Base-by-base conservation (phyloP, 2,329 filamentous ascomycete genomes). In the Sporothrix euskadiensis region DNA sequence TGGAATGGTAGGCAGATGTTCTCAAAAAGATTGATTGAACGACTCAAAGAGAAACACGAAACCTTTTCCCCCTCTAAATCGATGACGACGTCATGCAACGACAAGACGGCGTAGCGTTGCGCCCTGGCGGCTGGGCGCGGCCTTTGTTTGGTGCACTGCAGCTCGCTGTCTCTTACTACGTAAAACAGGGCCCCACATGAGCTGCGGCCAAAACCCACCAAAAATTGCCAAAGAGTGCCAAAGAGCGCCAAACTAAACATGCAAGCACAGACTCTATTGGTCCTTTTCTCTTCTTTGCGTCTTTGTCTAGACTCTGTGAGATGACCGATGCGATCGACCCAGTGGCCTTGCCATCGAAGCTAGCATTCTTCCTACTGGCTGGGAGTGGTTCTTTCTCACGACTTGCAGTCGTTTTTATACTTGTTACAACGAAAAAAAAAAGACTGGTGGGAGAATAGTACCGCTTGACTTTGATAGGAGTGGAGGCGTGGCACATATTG, bases 21-120 rank as follows among this genome's bases (percentile, higher is more conserved):
- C 26, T 26, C 26, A 22, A 32, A 6, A 16, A 63, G 14, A 44
- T 12, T 16, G 35, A 26, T 44, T 14, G 32, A 41, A 22, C 16
- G 59, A 30, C 61, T 5, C 14, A n/a, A 41, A 47, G 35, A 47
- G 22, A 66, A 66, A 14, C n/a, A 16, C 14, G 44, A 49, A 19
- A 16, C 8, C 16, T n/a, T 22, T 22, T 30, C 22, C 22, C 22
- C 19, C 14, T 26, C 16, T 22, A 56, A 69, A 57, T 57, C 68
- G 41, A 70, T 57, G 68, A 70, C 68, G 68, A 70, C 68, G 68
- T 57, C 68, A 70, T 70, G 68, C n/a, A 47, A 10, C 68, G n/a
- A 66, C 66, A 26, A 10, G 44, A 32, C 66, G 66, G 66, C 30
- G 47, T 69, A 69, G 66, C 66, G 66, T 52, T 56, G 44, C 30